Base-by-base conservation (phyloP, 163 green algal species). In the Chlamydomonas reinhardtii region DNA sequence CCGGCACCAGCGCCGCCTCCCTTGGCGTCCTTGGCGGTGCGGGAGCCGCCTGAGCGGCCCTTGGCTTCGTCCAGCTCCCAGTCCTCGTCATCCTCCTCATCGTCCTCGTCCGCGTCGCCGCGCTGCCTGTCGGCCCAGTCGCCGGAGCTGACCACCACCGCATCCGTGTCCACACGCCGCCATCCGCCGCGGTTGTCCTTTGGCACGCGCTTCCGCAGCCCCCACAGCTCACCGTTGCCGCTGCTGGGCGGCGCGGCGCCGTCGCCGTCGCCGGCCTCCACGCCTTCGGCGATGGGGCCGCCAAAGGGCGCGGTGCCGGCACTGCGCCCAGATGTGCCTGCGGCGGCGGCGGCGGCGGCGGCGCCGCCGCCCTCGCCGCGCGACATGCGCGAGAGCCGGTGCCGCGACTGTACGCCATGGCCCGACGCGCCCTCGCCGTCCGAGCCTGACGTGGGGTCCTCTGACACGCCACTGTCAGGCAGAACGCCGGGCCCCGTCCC, bases 311-410 rank as follows among this genome's bases (percentile, higher is more conserved):
- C 20, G 34, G n/a, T n/a, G n/a, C n/a, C n/a, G n/a, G n/a, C n/a
- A n/a, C n/a, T n/a, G n/a, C n/a, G n/a, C n/a, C n/a, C n/a, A n/a
- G n/a, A n/a, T n/a, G n/a, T n/a, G n/a, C n/a, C n/a, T n/a, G n/a
- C n/a, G n/a, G n/a, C n/a, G n/a, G n/a, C n/a, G n/a, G n/a, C n/a
- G n/a, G n/a, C n/a, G n/a, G n/a, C 32, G 68, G 68, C 11, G 11
- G 48, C 12, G 12, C 48, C 48, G 11, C 11, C 48, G 48, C 48
- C 48, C 6, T 56, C 48, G 48, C 48, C 48, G 11, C 48, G 48
- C 1, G 61, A 74, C 75, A 73, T 73, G 19, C 75, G 59, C 12
- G 75, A 35, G 56, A 83, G 75, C 12, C 75, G 75, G 56, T 83
- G 75, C 34, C 75, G 75, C 12, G 66, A 73, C 27, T 29, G 48